Evolutionary conservation across 805 yeast species (phyloP).

Genomic region (Komagataella populi): DNA sequence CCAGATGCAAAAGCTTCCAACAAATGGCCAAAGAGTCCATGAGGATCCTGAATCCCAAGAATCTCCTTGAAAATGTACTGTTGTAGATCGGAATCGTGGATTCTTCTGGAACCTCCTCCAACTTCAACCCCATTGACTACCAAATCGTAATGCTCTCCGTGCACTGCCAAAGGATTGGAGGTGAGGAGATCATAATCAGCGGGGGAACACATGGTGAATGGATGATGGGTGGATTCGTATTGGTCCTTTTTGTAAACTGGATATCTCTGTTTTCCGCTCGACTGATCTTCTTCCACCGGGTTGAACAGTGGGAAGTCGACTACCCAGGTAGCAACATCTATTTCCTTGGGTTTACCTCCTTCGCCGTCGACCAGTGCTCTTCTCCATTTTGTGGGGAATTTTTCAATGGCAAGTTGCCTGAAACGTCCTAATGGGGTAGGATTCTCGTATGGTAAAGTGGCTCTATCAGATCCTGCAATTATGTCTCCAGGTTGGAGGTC

Average conservation of each 20-base stretch:
- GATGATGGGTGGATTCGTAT: conserved; percentile 81
- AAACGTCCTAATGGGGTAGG: conserved; percentile 90
- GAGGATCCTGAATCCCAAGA: conserved; percentile 43
- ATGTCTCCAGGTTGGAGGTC: conserved; percentile 53
- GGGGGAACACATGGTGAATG: conserved; percentile 83
- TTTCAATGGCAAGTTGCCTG: conserved; percentile 58
- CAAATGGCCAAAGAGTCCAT: conserved; percentile 71
- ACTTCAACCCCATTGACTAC: conserved; percentile 91
- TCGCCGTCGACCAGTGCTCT: conserved; percentile 16
- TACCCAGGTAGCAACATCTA: conserved; percentile 69
- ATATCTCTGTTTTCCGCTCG: conserved; percentile 20
- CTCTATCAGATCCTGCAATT: conserved; percentile 68
- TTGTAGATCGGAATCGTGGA: conserved; percentile 78
- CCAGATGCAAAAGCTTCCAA: conserved; percentile 74
- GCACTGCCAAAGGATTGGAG: conserved; percentile 43
- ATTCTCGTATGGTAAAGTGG: conserved; percentile 62
- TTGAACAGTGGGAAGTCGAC: conserved; percentile 87
- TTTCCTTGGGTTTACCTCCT: conserved; percentile 14
- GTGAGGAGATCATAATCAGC: conserved; percentile 50
- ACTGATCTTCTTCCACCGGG: conserved; percentile 37
- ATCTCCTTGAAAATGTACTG: conserved; percentile 53
- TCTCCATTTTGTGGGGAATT: conserved; percentile 36
- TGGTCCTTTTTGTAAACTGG: conserved; percentile 43
- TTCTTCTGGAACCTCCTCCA: conserved; percentile 96
- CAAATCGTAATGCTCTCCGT: conserved; percentile 89